Conservation (phyloP, 140 eudicot genomes). For the Bidens hawaiensis region DNA sequence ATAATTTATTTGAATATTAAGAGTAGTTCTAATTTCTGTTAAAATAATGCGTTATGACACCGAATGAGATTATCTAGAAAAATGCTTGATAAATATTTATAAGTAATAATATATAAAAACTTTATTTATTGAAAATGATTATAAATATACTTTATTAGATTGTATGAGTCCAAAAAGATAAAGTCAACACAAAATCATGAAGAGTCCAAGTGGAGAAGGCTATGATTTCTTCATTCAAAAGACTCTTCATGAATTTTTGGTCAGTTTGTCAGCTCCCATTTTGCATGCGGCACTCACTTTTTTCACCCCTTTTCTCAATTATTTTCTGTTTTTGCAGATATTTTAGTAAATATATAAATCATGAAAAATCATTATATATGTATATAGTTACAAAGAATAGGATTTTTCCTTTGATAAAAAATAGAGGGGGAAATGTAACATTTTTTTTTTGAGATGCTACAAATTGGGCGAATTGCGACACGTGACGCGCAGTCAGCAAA, state of each 20-base stretch:
- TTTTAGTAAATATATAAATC: neutral
- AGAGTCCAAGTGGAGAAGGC: constrained; percentile 35
- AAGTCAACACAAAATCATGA: constrained; percentile 36
- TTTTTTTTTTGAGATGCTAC: too few species aligned
- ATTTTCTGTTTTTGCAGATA: neutral
- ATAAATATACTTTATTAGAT: constrained; percentile 22
- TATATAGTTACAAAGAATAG: too few species aligned
- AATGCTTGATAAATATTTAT: neutral
- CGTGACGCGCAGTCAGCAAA: too few species aligned
- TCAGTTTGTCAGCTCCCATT: constrained; percentile 46
- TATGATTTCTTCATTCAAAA: constrained; percentile 41
- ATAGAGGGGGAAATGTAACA: too few species aligned
- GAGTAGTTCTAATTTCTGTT: too few species aligned
- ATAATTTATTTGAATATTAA: too few species aligned
- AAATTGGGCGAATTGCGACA: too few species aligned
- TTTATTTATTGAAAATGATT: neutral
- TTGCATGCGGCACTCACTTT: constrained; percentile 47
- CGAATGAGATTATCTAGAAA: neutral
- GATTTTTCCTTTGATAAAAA: too few species aligned
- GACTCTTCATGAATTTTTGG: constrained; percentile 40
- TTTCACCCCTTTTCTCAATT: constrained; percentile 6
- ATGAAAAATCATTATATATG: too few species aligned
- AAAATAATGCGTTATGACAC: neutral
- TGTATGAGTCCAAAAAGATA: constrained; percentile 41
- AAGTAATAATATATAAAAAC: neutral